These are phyloP conservation scores for Trichoderma sp. DNA, from an alignment of 2,329 filamentous ascomycete species.

Conservation along the genomic window DNA sequence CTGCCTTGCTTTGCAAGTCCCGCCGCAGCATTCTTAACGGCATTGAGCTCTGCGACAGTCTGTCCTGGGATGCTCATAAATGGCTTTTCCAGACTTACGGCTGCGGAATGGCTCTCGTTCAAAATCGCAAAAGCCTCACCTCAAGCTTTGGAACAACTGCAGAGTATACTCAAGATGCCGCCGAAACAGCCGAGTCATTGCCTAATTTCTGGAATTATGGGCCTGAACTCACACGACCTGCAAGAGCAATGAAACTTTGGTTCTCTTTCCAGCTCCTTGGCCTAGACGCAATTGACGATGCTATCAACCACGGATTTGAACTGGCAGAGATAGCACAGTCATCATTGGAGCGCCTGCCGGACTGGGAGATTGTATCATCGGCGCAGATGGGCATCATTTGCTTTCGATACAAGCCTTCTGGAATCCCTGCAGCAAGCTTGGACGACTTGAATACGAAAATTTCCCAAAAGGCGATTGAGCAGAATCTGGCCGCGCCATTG, in stretches of 20 bases:
- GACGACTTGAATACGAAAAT: conserved; percentile 19
- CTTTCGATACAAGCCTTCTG: conserved; percentile 23
- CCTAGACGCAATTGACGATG: conserved; percentile 22
- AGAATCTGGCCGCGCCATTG: conserved; percentile 19
- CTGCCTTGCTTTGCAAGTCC: conserved; percentile 22
- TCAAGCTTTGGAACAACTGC: conserved; percentile 27
- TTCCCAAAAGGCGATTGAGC: conserved; percentile 8
- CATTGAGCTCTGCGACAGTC: conserved; percentile 24
- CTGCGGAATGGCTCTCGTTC: conserved; percentile 26
- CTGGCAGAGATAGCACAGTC: conserved; percentile 25
- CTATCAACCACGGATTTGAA: conserved; percentile 27
- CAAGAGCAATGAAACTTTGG: conserved; percentile 29
- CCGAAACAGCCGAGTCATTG: conserved; percentile 26
- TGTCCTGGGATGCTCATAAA: conserved; percentile 31
- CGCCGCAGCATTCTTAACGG: conserved; percentile 15
- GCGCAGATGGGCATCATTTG: conserved; percentile 25
- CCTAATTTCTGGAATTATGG: conserved; percentile 30
- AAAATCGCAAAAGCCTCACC: conserved; percentile 21
- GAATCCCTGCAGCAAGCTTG: background rate
- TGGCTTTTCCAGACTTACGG: conserved; percentile 30
- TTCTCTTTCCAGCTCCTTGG: conserved; percentile 27
- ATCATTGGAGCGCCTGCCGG: conserved; percentile 19
- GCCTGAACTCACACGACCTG: conserved; percentile 26
- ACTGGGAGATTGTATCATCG: conserved; percentile 28
- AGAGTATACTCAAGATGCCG: conserved; percentile 28